Conservation (phyloP, 2,329 filamentous ascomycete species). For the Aspergillus ruber region DNA sequence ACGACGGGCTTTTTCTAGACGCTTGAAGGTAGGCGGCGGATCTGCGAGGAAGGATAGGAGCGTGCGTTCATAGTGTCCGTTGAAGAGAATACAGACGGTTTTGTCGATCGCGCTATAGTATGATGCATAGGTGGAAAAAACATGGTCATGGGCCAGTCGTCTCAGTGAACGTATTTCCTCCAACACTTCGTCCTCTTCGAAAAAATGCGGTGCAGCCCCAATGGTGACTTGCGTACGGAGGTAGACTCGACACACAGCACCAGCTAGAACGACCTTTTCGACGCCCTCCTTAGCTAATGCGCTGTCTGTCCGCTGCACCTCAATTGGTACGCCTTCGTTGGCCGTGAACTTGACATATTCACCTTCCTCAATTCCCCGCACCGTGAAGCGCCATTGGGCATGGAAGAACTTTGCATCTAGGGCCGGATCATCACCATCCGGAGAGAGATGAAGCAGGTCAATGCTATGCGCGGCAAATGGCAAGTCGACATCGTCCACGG, state of each 20-base stretch:
- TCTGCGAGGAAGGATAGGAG: conserved; percentile 40
- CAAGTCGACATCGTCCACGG: conserved; percentile 56
- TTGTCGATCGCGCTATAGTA: conserved; percentile 34
- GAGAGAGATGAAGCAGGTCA: conserved; percentile 48
- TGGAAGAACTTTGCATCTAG: conserved; percentile 54
- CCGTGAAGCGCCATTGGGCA: conserved; percentile 53
- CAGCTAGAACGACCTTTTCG: conserved; percentile 37
- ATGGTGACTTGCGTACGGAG: conserved; percentile 35
- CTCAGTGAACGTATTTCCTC: conserved; percentile 34
- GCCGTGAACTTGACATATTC: conserved; percentile 53
- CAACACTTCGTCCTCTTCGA: conserved; percentile 35
- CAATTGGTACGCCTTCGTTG: conserved; percentile 55
- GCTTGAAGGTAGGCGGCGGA: conserved; percentile 35
- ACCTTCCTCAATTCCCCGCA: conserved; percentile 50
- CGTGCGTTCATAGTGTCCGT: conserved; percentile 35
- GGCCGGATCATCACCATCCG: conserved; percentile 37
- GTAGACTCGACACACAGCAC: conserved; percentile 27
- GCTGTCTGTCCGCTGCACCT: conserved; percentile 42
- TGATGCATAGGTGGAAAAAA: conserved; percentile 39
- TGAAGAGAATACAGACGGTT: conserved; percentile 39
- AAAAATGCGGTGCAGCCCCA: conserved; percentile 30
- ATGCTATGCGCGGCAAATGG: conserved; percentile 52
- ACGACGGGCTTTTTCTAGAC: conserved; percentile 35
- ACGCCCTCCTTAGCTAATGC: conserved; percentile 30
- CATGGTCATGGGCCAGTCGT: conserved; percentile 37